phyloP scores from a whole-genome alignment of 148 eudicot species.

The Rheum nobile region DNA sequence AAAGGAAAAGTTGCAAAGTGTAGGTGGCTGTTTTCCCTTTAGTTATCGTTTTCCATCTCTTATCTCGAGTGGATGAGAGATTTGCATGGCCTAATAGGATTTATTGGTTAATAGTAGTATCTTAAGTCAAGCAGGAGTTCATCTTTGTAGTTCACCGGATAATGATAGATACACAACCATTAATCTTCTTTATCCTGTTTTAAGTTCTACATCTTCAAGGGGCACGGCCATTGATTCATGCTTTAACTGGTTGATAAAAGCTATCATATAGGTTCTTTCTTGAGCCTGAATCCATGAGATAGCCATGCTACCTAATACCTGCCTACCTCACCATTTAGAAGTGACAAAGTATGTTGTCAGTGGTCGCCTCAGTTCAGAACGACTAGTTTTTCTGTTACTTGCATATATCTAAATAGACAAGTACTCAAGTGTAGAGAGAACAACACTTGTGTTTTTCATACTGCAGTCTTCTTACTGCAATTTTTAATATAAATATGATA shows the following conservation, averaged over 20 bases:
- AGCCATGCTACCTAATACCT: not conserved
- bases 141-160: not conserved
- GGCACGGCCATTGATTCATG: not conserved
- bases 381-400: not conserved
- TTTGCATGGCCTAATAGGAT: not conserved
- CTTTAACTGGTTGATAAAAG: not conserved
- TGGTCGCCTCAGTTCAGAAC: not conserved
- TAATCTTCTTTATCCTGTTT: not conserved
- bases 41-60: not conserved
- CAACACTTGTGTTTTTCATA: not conserved
- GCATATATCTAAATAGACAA: not conserved
- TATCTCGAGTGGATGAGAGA: not conserved
- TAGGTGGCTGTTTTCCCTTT: constrained; percentile 22
- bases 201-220: not conserved
- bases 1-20: constrained; percentile 76
- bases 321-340: not conserved
- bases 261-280: not conserved
- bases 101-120: not conserved
- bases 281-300: not conserved
- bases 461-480: not conserved
- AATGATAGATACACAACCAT: not conserved
- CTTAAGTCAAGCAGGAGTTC: not conserved
- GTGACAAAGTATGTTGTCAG: not conserved
- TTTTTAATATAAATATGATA: not conserved
- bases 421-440: not conserved